Percentiles rank a stretch among this genome's conserved stretches.
These are phyloP conservation scores for Heliamphora ciliata DNA, from an alignment of 179 eudicot species.

Conservation along the genomic window DNA sequence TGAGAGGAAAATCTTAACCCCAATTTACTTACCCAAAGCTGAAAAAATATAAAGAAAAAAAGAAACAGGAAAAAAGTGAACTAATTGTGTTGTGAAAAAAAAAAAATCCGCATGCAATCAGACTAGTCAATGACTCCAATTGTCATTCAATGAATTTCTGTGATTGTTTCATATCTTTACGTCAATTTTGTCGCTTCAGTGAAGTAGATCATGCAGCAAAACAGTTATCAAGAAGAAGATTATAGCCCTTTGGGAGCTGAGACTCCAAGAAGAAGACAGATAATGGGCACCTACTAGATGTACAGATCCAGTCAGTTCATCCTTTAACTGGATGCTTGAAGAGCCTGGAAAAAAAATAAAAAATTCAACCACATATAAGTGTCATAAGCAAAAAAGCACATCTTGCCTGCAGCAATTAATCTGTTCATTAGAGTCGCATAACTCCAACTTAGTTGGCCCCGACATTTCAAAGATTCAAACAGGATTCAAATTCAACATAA, in stretches of 20 bases:
- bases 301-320: constrained; percentile 65
- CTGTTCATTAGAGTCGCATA: background rate
- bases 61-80: too few relatives aligned
- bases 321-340: constrained; percentile 69
- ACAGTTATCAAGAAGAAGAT: constrained; percentile 14
- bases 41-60: too few relatives aligned
- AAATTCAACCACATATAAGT: background rate
- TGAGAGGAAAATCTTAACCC: background rate
- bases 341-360: constrained; percentile 48
- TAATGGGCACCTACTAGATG: constrained; percentile 73
- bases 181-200: background rate
- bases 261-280: constrained; percentile 40
- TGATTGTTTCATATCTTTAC: background rate
- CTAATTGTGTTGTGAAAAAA: background rate
- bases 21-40: background rate
- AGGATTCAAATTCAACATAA: background rate
- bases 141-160: background rate
- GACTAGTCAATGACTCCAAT: background rate
- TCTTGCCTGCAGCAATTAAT: background rate
- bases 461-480: background rate
- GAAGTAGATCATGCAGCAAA: constrained; percentile 13
- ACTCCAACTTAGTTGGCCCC: background rate
- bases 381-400: background rate
- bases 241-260: constrained; percentile 15
- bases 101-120: background rate